Conservation (phyloP, 1,284 basidiomycete genomes). For the Sphagnurus paluster region DNA sequence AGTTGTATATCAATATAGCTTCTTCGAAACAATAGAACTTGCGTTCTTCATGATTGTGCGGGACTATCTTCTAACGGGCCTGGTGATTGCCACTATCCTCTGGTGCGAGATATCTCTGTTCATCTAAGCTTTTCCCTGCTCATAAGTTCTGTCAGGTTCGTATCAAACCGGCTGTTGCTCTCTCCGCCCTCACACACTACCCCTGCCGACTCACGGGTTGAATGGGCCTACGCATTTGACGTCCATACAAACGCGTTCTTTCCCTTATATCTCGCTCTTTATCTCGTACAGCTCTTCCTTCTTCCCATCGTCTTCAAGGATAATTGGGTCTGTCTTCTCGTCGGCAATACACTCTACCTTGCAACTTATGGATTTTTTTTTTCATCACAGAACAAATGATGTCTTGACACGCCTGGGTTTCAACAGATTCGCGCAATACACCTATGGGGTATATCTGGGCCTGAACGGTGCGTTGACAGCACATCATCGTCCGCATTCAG, state of each 20-base stretch:
- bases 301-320: conserved; percentile 78
- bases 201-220: conserved; percentile 72
- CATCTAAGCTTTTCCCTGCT: conserved; percentile 1
- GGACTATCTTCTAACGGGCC: conserved; percentile 81
- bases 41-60: conserved; percentile 83
- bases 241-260: conserved; percentile 96
- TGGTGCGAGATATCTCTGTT: conserved; percentile 65
- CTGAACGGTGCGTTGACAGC: conserved; percentile 59
- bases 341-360: conserved; percentile 93
- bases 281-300: conserved; percentile 83
- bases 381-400: not conserved
- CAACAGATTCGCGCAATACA: conserved; percentile 79
- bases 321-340: conserved; percentile 89
- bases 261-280: conserved; percentile 86
- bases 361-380: conserved; percentile 58
- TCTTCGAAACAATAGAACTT: conserved; percentile 58
- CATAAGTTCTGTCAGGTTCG: conserved; percentile 46
- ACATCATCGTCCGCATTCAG: conserved; percentile 1
- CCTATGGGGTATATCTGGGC: conserved; percentile 89
- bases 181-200: conserved; percentile 75
- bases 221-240: conserved; percentile 94
- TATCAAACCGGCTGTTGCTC: conserved; percentile 70
- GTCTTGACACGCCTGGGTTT: conserved; percentile 2
- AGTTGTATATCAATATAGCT: conserved; percentile 71
- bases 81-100: conserved; percentile 72